Conservation (phyloP, 805 yeast species). For the Barnettozyma sp. region DNA sequence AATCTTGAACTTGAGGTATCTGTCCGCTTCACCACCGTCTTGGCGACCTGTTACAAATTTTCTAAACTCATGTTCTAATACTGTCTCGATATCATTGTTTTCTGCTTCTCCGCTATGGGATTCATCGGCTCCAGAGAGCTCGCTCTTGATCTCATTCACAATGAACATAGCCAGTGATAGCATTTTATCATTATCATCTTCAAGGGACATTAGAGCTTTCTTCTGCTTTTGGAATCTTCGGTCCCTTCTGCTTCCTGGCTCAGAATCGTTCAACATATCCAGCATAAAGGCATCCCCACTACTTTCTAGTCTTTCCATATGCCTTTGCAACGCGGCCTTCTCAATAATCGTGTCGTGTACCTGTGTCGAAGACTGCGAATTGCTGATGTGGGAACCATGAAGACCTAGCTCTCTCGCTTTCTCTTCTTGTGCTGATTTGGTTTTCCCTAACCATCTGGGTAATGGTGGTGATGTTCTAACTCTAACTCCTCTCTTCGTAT, state of each 20-base stretch:
- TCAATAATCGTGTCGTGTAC: too few relatives aligned
- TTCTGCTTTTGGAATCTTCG: slow-evolving; percentile 15
- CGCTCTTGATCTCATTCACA: slow-evolving; percentile 13
- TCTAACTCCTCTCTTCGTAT: too few relatives aligned
- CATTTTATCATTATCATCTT: slow-evolving; percentile 11
- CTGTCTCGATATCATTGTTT: slow-evolving; percentile 9
- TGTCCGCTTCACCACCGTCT: slow-evolving; percentile 8
- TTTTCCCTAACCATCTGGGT: too few relatives aligned
- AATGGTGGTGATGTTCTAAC: too few relatives aligned
- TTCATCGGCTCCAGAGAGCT: slow-evolving; percentile 9
- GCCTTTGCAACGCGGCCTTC: neutral
- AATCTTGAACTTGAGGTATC: slow-evolving; percentile 16
- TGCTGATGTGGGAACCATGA: too few relatives aligned
- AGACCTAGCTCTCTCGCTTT: too few relatives aligned
- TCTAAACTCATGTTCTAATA: slow-evolving; percentile 18
- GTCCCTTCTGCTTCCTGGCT: slow-evolving; percentile 20
- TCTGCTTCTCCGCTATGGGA: neutral
- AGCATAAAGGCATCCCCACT: slow-evolving; percentile 13
- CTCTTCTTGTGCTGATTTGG: too few relatives aligned
- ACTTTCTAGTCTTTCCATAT: slow-evolving; percentile 8
- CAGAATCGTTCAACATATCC: slow-evolving; percentile 17
- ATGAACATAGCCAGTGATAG: slow-evolving; percentile 13
- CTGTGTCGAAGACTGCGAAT: too few relatives aligned
- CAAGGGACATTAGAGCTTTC: slow-evolving; percentile 4
- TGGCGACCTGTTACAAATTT: slow-evolving; percentile 3